A percentile compares a stretch with the other conserved stretches of the same genome.
Conservation (phyloP, 345 rosid species). For the Salix purpurea region DNA sequence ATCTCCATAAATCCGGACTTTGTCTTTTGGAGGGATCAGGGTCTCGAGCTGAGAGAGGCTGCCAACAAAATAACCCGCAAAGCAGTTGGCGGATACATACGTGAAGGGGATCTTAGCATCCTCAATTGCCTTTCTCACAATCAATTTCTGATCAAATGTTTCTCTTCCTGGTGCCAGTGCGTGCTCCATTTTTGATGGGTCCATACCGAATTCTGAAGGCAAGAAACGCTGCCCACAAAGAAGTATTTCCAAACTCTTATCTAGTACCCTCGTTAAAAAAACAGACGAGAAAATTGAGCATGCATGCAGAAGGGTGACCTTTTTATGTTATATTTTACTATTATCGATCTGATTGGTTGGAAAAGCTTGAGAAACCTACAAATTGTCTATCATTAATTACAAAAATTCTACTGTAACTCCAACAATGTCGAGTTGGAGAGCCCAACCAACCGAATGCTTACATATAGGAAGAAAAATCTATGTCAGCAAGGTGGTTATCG, state of each 20-base stretch:
- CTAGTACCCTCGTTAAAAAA: not conserved
- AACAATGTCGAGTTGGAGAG: too few relatives aligned
- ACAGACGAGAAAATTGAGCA: not conserved
- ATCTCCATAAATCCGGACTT: slow-evolving; percentile 55
- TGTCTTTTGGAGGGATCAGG: slow-evolving; percentile 59
- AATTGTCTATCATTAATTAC: too few relatives aligned
- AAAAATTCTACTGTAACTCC: too few relatives aligned
- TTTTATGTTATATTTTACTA: not conserved
- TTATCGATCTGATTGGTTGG: not conserved
- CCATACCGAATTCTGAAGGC: slow-evolving; percentile 91
- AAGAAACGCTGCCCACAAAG: slow-evolving; percentile 50
- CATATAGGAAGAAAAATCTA: too few relatives aligned
- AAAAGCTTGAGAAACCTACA: not conserved
- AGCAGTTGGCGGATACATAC: slow-evolving; percentile 69
- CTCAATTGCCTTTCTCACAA: slow-evolving; percentile 66
- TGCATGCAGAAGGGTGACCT: not conserved
- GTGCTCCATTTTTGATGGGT: slow-evolving; percentile 64
- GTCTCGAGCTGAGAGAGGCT: slow-evolving; percentile 58
- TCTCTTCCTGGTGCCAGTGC: slow-evolving; percentile 80
- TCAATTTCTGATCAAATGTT: slow-evolving; percentile 77
- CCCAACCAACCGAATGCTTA: too few relatives aligned
- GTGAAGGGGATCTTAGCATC: slow-evolving; percentile 73
- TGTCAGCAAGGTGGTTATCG: too few relatives aligned
- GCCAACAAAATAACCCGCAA: slow-evolving; percentile 69
- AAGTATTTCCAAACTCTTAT: not conserved